Evolutionary conservation across 345 rosid genomes (phyloP).

Genomic region (Cardamine resedifolia): DNA sequence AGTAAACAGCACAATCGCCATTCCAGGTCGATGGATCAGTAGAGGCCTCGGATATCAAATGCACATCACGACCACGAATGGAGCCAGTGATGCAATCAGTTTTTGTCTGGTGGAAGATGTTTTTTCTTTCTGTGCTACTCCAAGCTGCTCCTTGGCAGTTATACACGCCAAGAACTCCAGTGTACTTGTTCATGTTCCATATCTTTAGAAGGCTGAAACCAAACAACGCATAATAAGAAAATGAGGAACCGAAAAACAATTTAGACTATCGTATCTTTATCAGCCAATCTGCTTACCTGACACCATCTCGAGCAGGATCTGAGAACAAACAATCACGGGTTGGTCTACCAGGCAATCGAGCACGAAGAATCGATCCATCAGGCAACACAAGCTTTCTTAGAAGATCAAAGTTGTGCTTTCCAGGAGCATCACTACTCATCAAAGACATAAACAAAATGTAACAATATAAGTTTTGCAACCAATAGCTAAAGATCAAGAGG

Average conservation of each 20-base stretch:
- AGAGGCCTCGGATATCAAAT: slow-evolving; percentile 75
- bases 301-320: slow-evolving; percentile 86
- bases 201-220: slow-evolving; percentile 83
- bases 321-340: slow-evolving; percentile 80
- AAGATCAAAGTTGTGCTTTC: slow-evolving; percentile 79
- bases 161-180: slow-evolving; percentile 84
- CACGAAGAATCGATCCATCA: slow-evolving; percentile 86
- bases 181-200: slow-evolving; percentile 98
- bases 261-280: not conserved
- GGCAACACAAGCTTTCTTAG: slow-evolving; percentile 80
- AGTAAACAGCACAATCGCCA: slow-evolving; percentile 66
- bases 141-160: slow-evolving; percentile 99
- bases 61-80: slow-evolving; percentile 67
- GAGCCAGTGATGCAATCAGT: slow-evolving; percentile 54
- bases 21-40: slow-evolving; percentile 53
- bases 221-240: not conserved
- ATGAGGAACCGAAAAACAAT: not conserved
- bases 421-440: slow-evolving; percentile 83
- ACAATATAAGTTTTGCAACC: slow-evolving; percentile 8
- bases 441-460: not conserved
- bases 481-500: not conserved
- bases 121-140: slow-evolving; percentile 68
- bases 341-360: slow-evolving; percentile 87
- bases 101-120: slow-evolving; percentile 64
- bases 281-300: slow-evolving; percentile 48